A percentile compares a stretch with the other conserved stretches of the same genome.
These are phyloP conservation scores for Blastobotrys robertii DNA, from an alignment of 805 yeast genomes.

Conservation along the genomic window DNA sequence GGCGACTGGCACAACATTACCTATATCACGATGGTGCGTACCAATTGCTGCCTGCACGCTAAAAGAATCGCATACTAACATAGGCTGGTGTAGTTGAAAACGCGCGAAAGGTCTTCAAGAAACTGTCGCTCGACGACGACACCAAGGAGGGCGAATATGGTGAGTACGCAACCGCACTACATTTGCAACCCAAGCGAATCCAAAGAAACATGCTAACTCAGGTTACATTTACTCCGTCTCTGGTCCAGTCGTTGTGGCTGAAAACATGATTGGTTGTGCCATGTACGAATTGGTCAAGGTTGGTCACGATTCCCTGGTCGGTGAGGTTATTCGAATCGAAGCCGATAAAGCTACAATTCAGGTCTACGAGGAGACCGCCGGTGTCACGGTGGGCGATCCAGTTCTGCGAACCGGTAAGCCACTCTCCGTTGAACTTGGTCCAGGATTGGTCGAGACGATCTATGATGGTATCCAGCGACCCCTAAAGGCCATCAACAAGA, in stretches of 20 bases:
- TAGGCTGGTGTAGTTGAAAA: constrained; percentile 95
- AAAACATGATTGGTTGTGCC: constrained; percentile 98
- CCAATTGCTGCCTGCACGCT: background rate
- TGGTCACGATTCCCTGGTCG: constrained; percentile 93
- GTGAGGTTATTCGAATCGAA: constrained; percentile 95
- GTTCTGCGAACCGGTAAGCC: constrained; percentile 98
- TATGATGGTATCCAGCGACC: constrained; percentile 99
- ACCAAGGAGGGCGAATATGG: constrained; percentile 74
- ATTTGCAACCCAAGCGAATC: too few relatives aligned
- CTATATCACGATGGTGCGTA: background rate
- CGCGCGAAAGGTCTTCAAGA: constrained; percentile 88
- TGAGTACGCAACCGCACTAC: constrained; percentile 22
- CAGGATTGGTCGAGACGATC: constrained; percentile 98
- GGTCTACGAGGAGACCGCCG: constrained; percentile 98
- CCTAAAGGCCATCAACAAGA: constrained; percentile 80
- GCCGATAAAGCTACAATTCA: constrained; percentile 97
- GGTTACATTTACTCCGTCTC: constrained; percentile 78
- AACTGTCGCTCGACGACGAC: constrained; percentile 66
- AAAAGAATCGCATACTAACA: background rate
- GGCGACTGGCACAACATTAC: too few relatives aligned
- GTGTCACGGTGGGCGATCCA: constrained; percentile 98
- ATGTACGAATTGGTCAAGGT: constrained; percentile 98
- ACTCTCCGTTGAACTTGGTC: constrained; percentile 97
- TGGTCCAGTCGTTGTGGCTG: constrained; percentile 97
- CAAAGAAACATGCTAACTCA: background rate